Evolutionary conservation across 441 rosid genomes (phyloP), one percentile per base, ranked within the genome.

Genomic region (Euphorbia celastroides): DNA sequence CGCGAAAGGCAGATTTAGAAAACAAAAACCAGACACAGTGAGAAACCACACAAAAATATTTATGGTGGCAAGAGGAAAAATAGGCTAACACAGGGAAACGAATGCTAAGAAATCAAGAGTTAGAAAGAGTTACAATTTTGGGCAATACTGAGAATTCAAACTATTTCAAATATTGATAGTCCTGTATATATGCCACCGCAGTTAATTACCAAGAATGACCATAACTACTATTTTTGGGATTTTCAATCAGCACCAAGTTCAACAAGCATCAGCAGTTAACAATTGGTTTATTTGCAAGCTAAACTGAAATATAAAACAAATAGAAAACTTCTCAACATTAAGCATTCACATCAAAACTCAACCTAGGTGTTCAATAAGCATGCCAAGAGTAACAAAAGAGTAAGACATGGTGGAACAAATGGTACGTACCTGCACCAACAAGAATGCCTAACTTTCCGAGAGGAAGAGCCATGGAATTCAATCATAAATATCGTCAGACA

Each of bases 401-500:
- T 46, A 17, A 0, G 5, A 25, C 2, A 52, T 34, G 42, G 42
- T 5, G 23, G 51, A 13, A 41, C 11, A 26, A 48, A 30, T 36
- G 42, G 56, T 0, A 84, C 87, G 55, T 8, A 93, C 99, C 99
- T 85, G 97, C 99, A 25, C 99, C 97, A 70, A 86, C 83, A 78
- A 91, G 84, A 73, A 93, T 73, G 38, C 89, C 79, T 71, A 93
- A 73, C 90, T 93, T 91, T 69, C 87, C 96, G 36, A 93, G 70
- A 16, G 95, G 74, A 65, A 89, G 84, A 79, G 38, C 61, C 61
- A 57, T 57, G 12, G 61, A 57, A 6, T 57, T 31, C 7, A 28
- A 57, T 28, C 38, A 14, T 57, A 57, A 56, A 27, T 26, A 23
- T 56, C 34, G 19, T 12, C 32, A 27, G 60, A 56, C 28, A 27